Evolutionary conservation across 805 yeast genomes (phyloP), one percentile per base, ranked within the genome.

Genomic region (Zygoascus ofunaensis): DNA sequence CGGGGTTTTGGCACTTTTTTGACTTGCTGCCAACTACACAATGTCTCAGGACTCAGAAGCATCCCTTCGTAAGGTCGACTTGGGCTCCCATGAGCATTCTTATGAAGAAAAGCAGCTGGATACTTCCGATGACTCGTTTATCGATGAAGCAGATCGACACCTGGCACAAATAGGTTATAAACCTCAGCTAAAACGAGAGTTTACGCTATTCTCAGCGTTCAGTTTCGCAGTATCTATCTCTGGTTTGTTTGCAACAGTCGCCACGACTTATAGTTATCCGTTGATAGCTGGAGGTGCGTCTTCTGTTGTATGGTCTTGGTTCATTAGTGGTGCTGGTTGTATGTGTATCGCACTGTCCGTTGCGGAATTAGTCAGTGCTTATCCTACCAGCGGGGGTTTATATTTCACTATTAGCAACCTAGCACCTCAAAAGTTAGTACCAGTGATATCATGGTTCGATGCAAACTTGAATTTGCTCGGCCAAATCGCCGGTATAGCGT

Each of bases 221-320:
- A 80, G 82, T 3, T 77, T 77, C 50, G 82, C 82, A 3, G 71
- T 77, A 36, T 74, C 80, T 23, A 77, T 78, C 50, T 79, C 80
- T 59, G 83, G 84, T 17, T 65, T 79, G 39, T 71, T 77, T 60
- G 83, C 84, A 12, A 75, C 82, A 34, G 72, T 77, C 28, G 68
- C 81, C 8, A 74, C 80, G 28, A 75, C 79, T 7, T 64, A 70
- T 38, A 44, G 60, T 43, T 72, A 71, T 51, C 76, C 77, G 5
- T 56, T 72, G 32, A 39, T 43, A n/a, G 62, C 76, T 5, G 78
- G 80, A 12, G 85, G 84, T 3, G 77, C 82, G 5, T 79, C 79
- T n/a, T 72, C 78, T 1, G 70, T 70, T 17, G 73, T 75, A 7
- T 78, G 82, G 82, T 74, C 79, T 43, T 78, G 82, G 82, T 61